Base-by-base conservation (phyloP, 108 stramenopile species). In the Fistulifera pelliculosa region DNA sequence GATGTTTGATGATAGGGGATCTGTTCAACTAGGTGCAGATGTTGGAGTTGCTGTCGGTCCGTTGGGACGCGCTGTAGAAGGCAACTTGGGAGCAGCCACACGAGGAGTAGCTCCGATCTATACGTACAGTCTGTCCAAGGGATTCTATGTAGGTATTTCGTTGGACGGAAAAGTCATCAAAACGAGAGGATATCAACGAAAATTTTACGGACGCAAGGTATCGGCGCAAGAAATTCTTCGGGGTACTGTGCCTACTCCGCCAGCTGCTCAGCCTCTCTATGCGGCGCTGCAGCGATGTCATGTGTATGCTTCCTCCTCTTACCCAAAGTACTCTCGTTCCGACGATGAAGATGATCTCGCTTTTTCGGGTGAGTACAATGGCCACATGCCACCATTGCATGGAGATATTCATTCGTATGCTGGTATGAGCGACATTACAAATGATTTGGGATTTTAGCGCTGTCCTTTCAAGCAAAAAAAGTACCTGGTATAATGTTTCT, bases 11-110 rank as follows among this genome's bases (percentile, higher is more conserved):
- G 70, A 71, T 42, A 70, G 71, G 38, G 77, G 79, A 4, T 76
- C 76, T 10, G 58, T 98, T 23, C 91, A 96, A 49, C 62, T 98
- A n/a, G 97, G 97, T 19, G 94, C 88, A 14, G 95, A 96, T 54
- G 66, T 96, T 18, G 87, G 87, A n/a, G 85, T 97, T 31, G 94
- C 96, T 0, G 56, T 96, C 13, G 98, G 96, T 10, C 96, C 96
- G 10, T 26, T 99, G 12, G 98, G 98, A 13, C 73, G 98, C 15
- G 75, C 83, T 3, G 70, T 88, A 10, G 93, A 90, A 55, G 95
- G 83, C 8, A 87, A 95, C 52, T 65, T 95, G 10, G 87, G 78
- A 10, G 84, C 80, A 14, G 43, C 69, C 16, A 62, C 69, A 14
- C 61, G 65, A 31, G 58, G 31, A 7, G 62, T 91, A 38, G 89